Evolutionary conservation across 768 basidiomycete genomes (phyloP).

Genomic region (Termitomyces sp.): DNA sequence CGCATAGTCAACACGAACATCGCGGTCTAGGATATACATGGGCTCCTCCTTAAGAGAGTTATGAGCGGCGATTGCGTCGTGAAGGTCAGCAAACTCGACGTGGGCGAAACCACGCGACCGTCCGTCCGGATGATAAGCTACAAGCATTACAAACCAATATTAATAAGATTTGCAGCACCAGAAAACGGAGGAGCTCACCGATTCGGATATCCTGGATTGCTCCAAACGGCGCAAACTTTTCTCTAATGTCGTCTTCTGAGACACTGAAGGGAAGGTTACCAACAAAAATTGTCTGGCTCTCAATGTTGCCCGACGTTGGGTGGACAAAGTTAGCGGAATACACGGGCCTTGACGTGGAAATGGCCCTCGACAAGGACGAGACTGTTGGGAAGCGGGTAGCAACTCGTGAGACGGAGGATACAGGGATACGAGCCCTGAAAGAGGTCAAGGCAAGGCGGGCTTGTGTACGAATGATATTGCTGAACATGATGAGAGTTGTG

Average conservation of each 20-base stretch:
- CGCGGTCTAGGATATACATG: constrained; percentile 41
- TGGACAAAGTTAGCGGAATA: background rate
- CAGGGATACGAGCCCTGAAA: constrained; percentile 14
- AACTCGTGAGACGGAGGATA: background rate
- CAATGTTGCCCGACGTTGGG: background rate
- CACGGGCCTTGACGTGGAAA: constrained; percentile 15
- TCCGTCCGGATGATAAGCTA: constrained; percentile 25
- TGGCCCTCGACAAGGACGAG: constrained; percentile 7
- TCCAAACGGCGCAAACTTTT: constrained; percentile 39
- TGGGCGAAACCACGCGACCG: constrained; percentile 38
- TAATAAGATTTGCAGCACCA: background rate
- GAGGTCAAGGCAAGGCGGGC: constrained; percentile 24
- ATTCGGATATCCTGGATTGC: constrained; percentile 29
- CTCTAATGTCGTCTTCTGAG: constrained; percentile 32
- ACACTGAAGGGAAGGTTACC: constrained; percentile 49
- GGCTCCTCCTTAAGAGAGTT: constrained; percentile 36
- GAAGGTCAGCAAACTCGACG: constrained; percentile 31
- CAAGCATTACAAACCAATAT: background rate
- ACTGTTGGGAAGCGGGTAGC: background rate
- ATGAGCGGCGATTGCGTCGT: constrained; percentile 30
- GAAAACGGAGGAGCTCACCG: constrained; percentile 23
- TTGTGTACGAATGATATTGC: constrained; percentile 29
- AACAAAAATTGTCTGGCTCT: constrained; percentile 33
- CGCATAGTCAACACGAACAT: constrained; percentile 37
- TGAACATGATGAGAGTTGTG: constrained; percentile 25